phyloP scores from a whole-genome alignment of 495 filamentous ascomycete species.

The Penicillium verhagenii region DNA sequence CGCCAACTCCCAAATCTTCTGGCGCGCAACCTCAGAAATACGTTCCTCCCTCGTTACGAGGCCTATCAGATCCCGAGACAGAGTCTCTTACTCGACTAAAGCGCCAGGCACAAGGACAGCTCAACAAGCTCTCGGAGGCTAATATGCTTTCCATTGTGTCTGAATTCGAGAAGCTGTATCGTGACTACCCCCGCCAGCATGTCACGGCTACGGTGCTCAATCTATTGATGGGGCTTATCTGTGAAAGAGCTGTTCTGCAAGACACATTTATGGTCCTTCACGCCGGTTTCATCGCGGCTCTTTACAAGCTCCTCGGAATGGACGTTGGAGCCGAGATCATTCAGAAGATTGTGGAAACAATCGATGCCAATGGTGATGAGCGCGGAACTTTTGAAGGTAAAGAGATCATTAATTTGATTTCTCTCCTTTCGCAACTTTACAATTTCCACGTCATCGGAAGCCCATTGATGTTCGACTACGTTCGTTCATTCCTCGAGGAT shows the following conservation, averaged over 20 bases:
- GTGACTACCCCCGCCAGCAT: conserved; percentile 73
- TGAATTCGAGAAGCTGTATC: conserved; percentile 81
- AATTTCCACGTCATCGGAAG: conserved; percentile 85
- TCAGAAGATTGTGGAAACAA: conserved; percentile 70
- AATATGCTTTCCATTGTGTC: conserved; percentile 77
- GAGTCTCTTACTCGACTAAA: conserved; percentile 69
- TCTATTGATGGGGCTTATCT: conserved; percentile 70
- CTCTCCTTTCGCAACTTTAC: conserved; percentile 83
- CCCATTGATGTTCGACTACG: conserved; percentile 84
- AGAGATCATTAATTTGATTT: conserved; percentile 74
- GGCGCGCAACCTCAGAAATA: conserved; percentile 60
- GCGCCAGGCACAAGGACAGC: conserved; percentile 78
- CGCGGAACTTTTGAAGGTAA: conserved; percentile 56
- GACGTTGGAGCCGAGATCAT: conserved; percentile 86
- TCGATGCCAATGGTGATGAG: conserved; percentile 47
- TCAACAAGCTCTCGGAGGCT: conserved; percentile 91
- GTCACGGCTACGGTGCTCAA: conserved; percentile 77
- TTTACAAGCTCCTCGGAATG: conserved; percentile 81
- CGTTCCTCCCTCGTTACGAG: conserved; percentile 81
- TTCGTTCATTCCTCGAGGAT: conserved; percentile 69
- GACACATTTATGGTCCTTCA: conserved; percentile 90
- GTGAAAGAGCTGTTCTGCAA: conserved; percentile 69
- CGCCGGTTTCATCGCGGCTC: conserved; percentile 83
- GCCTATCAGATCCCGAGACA: conserved; percentile 55
- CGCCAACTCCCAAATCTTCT: conserved; percentile 42